These are phyloP conservation scores for Candida awuae DNA, from an alignment of 805 yeast genomes.

Conservation along the genomic window DNA sequence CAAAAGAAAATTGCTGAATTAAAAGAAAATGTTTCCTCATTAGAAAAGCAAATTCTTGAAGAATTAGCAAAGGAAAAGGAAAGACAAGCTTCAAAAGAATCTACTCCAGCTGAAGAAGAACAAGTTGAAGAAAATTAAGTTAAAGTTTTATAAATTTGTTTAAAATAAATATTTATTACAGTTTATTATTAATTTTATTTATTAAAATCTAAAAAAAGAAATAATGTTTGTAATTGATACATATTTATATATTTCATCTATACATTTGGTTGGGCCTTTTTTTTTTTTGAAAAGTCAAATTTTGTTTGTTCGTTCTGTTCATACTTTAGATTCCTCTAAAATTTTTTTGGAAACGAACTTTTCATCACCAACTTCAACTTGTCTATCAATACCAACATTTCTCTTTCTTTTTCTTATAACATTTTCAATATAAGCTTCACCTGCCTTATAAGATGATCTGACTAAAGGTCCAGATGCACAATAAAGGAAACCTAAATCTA, in stretches of 20 bases:
- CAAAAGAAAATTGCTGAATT: constrained; percentile 68
- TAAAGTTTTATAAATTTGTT: no score
- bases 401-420: constrained; percentile 70
- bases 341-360: constrained; percentile 23
- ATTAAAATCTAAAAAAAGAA: no score
- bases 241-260: no score
- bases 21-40: constrained; percentile 37
- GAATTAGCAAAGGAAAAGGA: constrained; percentile 24
- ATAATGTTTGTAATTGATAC: no score
- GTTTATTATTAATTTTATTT: no score
- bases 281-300: neutral
- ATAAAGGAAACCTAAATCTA: constrained; percentile 85
- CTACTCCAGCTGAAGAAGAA: neutral
- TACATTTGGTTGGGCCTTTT: neutral
- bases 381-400: constrained; percentile 29
- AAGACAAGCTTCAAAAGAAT: constrained; percentile 13
- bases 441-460: constrained; percentile 95
- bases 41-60: constrained; percentile 23
- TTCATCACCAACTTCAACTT: constrained; percentile 27
- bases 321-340: constrained; percentile 7
- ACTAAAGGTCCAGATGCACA: constrained; percentile 98
- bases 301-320: no score
- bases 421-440: constrained; percentile 94
- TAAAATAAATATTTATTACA: no score
- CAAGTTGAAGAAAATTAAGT: neutral